Base-by-base conservation (phyloP, 768 basidiomycete species). In the Phanerochaete carnosa region DNA sequence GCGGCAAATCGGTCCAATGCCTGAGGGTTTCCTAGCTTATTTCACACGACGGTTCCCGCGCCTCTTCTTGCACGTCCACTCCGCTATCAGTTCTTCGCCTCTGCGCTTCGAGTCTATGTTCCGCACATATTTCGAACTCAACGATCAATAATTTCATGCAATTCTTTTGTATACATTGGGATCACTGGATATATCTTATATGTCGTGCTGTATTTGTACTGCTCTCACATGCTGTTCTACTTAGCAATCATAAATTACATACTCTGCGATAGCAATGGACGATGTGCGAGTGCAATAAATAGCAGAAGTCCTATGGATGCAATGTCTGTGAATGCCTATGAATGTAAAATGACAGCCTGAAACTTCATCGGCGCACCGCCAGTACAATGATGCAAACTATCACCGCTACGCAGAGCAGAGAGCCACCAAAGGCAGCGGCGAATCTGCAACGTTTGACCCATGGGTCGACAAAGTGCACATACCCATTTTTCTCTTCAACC, bases 1-100 rank as follows among this genome's bases (percentile, higher is more conserved):
- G 69, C 85, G 89, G 45, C 86, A 91, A 74, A 79, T 98, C 11
- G 95, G 96, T 4, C 80, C 90, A 13, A 89, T 98, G 81, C 97
- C 97, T 0, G 88, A 90, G 62, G 96, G 96, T 12, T 98, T 92
- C 79, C 75, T 99, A 56, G 77, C 81, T 1, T 99, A 98, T 74
- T 99, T 98, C 71, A 98, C 96, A 2, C 81, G 85, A 30, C 86
- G 95, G n/a, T 98, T 90, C 76, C 97, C 97, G 15, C 79, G 76
- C 16, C 81, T 98, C 9, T 94, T 99, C 81, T 77, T 98, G 52
- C 95, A 98, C 71, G 95, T 98, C 23, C 90, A 96, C 68, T 72
- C 78, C n/a, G 92, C 95, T 66, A 81, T 99, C 64, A 80, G 82
- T 9, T 78, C 81, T 30, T 89, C 88, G 13, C 76, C 82, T n/a